Evolutionary conservation across 2,329 filamentous ascomycete genomes (phyloP), one percentile per base, ranked within the genome.

Genomic region (Acrodontium crateriforme): DNA sequence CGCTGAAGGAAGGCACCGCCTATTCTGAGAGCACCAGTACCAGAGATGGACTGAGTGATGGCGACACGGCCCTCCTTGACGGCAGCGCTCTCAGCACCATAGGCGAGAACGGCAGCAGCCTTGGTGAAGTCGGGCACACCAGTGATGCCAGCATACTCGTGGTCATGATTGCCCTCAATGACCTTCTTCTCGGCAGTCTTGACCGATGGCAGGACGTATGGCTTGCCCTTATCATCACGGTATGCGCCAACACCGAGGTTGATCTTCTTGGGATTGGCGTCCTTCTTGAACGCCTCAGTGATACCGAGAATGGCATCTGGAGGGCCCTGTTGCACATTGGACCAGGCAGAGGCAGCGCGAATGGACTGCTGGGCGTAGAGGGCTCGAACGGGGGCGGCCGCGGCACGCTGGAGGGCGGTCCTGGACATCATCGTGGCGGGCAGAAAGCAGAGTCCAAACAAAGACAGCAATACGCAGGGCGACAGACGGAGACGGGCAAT

Each of bases 251-350:
- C 89, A 79, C 80, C 89, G 37, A 98, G 67, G 67, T 95, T 95
- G 69, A 98, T 95, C 75, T 95, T 98, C 67, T 93, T 74, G 39
- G 74, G 65, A 60, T 91, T 87, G 50, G 67, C 71, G 58, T 98
- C 89, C 60, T 85, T 85, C 71, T 95, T 98, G 79, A 89, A 98
- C 37, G 89, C 89, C 66, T 98, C 89, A 39, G 89, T 95, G 63
- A 98, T 84, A 57, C 81, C 78, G n/a, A 49, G 35, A 30, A 51
- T 85, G 52, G 79, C 79, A 36, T 73, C 84, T 54, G 87, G 85
- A 71, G 87, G 87, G 40, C 87, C 87, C 63, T 94, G 82, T 44
- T 82, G 78, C 31, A 95, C 83, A 50, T 80, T 78, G 52, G 81
- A 73, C 85, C 87, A 95, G 44, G 79, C 81, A 36, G 84, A 93